Percentiles rank a stretch among this genome's conserved stretches.
phyloP scores from a whole-genome alignment of 2,329 filamentous ascomycete genomes.

The Aspergillus viridinutans region DNA sequence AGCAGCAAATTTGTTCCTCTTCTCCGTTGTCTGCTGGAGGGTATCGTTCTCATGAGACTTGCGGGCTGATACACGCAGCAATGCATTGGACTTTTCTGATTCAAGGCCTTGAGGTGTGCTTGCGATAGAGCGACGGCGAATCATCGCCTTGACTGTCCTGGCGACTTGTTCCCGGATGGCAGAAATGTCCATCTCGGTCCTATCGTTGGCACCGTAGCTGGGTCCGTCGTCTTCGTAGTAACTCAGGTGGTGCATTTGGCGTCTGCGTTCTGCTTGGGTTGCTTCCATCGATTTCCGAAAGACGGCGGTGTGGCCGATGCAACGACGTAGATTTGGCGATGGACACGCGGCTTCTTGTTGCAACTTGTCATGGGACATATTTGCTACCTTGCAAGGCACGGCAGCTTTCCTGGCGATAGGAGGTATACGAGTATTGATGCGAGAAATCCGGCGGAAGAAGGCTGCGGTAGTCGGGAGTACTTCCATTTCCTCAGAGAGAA shows the following conservation, averaged over 20 bases:
- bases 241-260: not conserved
- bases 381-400: slow-evolving; percentile 7
- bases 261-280: slow-evolving; percentile 6
- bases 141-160: slow-evolving; percentile 10
- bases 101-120: not conserved
- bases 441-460: slow-evolving; percentile 5
- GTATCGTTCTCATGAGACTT: not conserved
- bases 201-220: not conserved
- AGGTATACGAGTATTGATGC: slow-evolving; percentile 1
- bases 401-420: slow-evolving; percentile 1
- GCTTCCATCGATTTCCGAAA: slow-evolving; percentile 12
- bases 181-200: not conserved
- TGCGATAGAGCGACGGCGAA: not conserved
- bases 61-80: not conserved
- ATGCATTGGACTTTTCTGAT: not conserved
- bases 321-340: slow-evolving; percentile 13
- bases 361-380: slow-evolving; percentile 13
- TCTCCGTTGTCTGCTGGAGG: not conserved
- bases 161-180: slow-evolving; percentile 8
- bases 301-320: slow-evolving; percentile 13
- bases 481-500: not conserved
- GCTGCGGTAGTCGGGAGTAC: not conserved
- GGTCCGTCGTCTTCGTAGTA: not conserved
- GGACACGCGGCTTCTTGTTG: slow-evolving; percentile 9
- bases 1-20: not conserved